phyloP scores from a whole-genome alignment of 2,329 filamentous ascomycete species.

The Coleophoma crateriformis region DNA sequence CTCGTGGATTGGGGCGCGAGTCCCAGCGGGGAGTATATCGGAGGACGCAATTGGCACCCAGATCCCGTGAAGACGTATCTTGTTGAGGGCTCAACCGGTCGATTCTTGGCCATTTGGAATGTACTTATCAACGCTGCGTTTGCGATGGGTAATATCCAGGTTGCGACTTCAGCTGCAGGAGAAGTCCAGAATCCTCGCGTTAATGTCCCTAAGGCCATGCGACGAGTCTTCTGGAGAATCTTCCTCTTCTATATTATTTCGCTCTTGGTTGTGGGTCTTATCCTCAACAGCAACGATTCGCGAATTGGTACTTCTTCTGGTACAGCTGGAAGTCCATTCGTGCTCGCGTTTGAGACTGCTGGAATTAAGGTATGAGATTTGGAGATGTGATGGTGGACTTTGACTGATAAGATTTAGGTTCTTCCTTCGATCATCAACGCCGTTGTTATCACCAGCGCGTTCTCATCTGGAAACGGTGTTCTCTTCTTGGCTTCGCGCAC shows the following conservation, averaged over 20 bases:
- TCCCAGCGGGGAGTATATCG: conserved; percentile 38
- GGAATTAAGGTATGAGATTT: conserved; percentile 40
- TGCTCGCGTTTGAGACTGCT: conserved; percentile 64
- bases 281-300: conserved; percentile 47
- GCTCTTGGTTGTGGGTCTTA: conserved; percentile 41
- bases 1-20: conserved; percentile 46
- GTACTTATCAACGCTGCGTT: conserved; percentile 42
- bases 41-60: conserved; percentile 40
- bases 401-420: conserved; percentile 24
- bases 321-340: conserved; percentile 53
- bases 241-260: conserved; percentile 37
- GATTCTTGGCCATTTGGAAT: conserved; percentile 53
- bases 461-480: conserved; percentile 59
- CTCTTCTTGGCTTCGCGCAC: conserved; percentile 53
- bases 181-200: conserved; percentile 55
- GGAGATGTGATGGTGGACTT: too few species aligned
- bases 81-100: conserved; percentile 36
- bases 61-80: neutral
- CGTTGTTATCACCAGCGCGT: conserved; percentile 65
- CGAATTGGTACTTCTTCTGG: conserved; percentile 37
- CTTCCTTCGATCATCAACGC: conserved; percentile 70
- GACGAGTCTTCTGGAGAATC: conserved; percentile 56
- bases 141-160: conserved; percentile 8
- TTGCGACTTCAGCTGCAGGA: conserved; percentile 50
- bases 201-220: conserved; percentile 53